These are phyloP conservation scores for Chlorella sp. DNA, from an alignment of 139 green algal species.

Conservation along the genomic window DNA sequence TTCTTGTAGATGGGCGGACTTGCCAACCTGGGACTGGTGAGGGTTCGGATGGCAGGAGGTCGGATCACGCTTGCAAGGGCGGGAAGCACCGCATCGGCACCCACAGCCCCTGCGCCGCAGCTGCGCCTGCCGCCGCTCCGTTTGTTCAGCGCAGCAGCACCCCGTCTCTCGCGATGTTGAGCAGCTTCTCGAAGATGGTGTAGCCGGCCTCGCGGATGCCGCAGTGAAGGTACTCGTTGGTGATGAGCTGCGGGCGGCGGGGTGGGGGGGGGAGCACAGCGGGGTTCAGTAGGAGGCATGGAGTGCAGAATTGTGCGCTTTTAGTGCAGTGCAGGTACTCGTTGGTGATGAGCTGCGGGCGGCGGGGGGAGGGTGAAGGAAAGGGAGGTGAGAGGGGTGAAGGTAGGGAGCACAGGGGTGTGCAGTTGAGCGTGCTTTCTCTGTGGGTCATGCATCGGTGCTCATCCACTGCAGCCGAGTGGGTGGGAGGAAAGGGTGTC, in stretches of 20 bases:
- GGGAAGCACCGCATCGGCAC: too few relatives aligned
- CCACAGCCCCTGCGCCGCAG: background rate
- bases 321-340: background rate
- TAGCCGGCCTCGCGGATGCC: slow-evolving; percentile 46
- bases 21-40: too few relatives aligned
- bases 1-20: too few relatives aligned
- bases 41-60: too few relatives aligned
- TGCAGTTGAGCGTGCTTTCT: too few relatives aligned
- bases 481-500: too few relatives aligned
- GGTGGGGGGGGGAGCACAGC: background rate
- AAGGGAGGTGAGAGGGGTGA: background rate
- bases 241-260: slow-evolving; percentile 42
- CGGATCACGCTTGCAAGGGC: too few relatives aligned
- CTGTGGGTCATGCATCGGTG: too few relatives aligned
- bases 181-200: slow-evolving; percentile 83
- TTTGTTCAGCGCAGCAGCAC: slow-evolving; percentile 60
- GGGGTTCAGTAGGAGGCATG: background rate
- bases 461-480: background rate
- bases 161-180: slow-evolving; percentile 74
- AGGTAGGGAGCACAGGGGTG: background rate
- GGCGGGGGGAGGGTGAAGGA: too few relatives aligned
- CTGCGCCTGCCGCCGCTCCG: background rate
- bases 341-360: too few relatives aligned
- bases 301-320: background rate
- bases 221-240: slow-evolving; percentile 91